phyloP scores from a whole-genome alignment of 495 filamentous ascomycete genomes.

The Penicillium herquei region DNA sequence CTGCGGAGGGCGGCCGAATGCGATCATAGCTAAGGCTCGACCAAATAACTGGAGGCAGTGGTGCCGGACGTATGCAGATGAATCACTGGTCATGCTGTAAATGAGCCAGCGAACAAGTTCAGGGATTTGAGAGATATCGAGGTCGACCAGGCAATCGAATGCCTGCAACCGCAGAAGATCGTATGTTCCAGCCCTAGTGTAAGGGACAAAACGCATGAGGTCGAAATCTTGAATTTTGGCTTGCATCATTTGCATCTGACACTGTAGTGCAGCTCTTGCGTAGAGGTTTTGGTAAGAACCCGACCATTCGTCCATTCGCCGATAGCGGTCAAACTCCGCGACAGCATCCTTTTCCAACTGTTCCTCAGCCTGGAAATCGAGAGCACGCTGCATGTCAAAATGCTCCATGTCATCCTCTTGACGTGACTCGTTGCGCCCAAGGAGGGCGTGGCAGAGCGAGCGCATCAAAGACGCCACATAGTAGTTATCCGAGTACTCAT shows the following conservation, averaged over 20 bases:
- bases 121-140: constrained; percentile 65
- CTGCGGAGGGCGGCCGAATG: constrained; percentile 61
- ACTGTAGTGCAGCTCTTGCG: constrained; percentile 77
- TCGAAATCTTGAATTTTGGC: constrained; percentile 62
- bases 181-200: constrained; percentile 72
- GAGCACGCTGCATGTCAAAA: constrained; percentile 46
- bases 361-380: constrained; percentile 58
- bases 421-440: constrained; percentile 47
- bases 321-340: constrained; percentile 84
- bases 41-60: constrained; percentile 66
- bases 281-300: constrained; percentile 89
- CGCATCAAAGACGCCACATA: constrained; percentile 82
- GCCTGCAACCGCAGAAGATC: constrained; percentile 80
- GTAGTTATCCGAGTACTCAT: constrained; percentile 80
- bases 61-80: constrained; percentile 76
- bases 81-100: constrained; percentile 68
- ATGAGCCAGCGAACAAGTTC: constrained; percentile 69
- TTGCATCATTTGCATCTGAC: constrained; percentile 70
- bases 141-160: constrained; percentile 75
- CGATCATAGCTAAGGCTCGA: constrained; percentile 72
- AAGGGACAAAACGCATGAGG: constrained; percentile 71
- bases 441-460: constrained; percentile 73
- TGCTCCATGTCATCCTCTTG: constrained; percentile 41
- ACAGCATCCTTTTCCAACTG: constrained; percentile 67
- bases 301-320: constrained; percentile 92